Evolutionary conservation across 1,139 yeast genomes (phyloP).

Genomic region (Diutina ranongensis): DNA sequence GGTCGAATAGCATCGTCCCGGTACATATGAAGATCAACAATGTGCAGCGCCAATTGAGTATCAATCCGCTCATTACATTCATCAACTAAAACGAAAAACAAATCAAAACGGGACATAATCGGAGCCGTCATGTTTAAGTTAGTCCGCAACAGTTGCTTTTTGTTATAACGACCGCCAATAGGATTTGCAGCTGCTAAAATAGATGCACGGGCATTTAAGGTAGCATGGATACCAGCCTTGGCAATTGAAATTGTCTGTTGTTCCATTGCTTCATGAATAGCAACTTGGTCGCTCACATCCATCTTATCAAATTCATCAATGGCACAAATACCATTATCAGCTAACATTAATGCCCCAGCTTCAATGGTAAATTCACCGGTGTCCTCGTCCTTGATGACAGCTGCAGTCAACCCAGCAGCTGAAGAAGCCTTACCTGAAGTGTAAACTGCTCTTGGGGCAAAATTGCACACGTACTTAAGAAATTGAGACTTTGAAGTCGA

Average conservation of each 20-base stretch:
- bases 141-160: slow-evolving; percentile 73
- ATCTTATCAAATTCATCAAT: slow-evolving; percentile 97
- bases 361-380: slow-evolving; percentile 96
- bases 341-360: slow-evolving; percentile 98
- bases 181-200: slow-evolving; percentile 98
- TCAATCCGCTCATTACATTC: slow-evolving; percentile 91
- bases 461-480: slow-evolving; percentile 82
- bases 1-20: slow-evolving; percentile 87
- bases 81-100: slow-evolving; percentile 88
- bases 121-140: slow-evolving; percentile 98
- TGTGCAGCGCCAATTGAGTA: slow-evolving; percentile 82
- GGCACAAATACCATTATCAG: slow-evolving; percentile 97
- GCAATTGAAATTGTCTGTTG: slow-evolving; percentile 98
- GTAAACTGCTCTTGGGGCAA: slow-evolving; percentile 89
- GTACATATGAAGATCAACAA: slow-evolving; percentile 85
- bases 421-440: slow-evolving; percentile 98
- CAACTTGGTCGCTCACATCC: slow-evolving; percentile 94
- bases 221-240: slow-evolving; percentile 97
- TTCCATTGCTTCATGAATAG: slow-evolving; percentile 99
- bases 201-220: slow-evolving; percentile 90
- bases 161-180: slow-evolving; percentile 86
- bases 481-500: slow-evolving; percentile 97
- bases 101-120: slow-evolving; percentile 94
- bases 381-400: slow-evolving; percentile 95
- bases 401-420: slow-evolving; percentile 98